These are phyloP conservation scores for Diplodia corticola DNA, from an alignment of 2,329 filamentous ascomycete species.

Conservation along the genomic window DNA sequence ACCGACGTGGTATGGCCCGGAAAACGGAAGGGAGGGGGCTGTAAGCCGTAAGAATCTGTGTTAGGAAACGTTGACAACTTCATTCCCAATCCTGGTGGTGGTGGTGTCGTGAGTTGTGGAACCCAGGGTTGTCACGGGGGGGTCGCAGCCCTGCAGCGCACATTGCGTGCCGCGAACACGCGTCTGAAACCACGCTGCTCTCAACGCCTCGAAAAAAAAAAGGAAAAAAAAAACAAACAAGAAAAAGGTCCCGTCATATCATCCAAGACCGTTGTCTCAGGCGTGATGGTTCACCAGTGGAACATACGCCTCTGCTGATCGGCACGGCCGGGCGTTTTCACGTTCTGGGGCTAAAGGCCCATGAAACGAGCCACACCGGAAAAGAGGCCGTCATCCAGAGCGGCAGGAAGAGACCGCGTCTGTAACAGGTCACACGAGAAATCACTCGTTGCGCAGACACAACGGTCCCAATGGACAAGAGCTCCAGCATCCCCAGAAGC, in stretches of 20 bases:
- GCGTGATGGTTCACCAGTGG: neutral
- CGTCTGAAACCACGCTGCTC: conserved; percentile 1
- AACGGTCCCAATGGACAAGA: neutral
- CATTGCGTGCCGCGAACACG: neutral
- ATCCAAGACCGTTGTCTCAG: neutral
- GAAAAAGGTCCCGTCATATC: neutral
- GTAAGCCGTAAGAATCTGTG: neutral
- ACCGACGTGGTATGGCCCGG: neutral
- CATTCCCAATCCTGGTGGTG: neutral
- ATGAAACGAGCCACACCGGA: neutral
- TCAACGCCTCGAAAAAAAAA: too few species aligned
- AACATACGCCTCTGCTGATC: neutral
- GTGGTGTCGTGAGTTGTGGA: conserved; percentile 4
- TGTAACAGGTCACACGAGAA: neutral
- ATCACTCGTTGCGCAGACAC: neutral
- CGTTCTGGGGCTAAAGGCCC: neutral
- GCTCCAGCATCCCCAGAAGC: neutral
- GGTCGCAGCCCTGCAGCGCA: neutral
- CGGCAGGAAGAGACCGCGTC: neutral
- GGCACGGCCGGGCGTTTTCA: conserved; percentile 1
- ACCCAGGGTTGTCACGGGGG: neutral
- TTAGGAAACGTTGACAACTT: neutral
- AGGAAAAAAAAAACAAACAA: too few species aligned
- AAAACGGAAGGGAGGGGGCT: too few species aligned
- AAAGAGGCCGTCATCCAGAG: neutral